Evolutionary conservation across 2,329 filamentous ascomycete species (phyloP).

Genomic region (Penicillium psychrosexuale): DNA sequence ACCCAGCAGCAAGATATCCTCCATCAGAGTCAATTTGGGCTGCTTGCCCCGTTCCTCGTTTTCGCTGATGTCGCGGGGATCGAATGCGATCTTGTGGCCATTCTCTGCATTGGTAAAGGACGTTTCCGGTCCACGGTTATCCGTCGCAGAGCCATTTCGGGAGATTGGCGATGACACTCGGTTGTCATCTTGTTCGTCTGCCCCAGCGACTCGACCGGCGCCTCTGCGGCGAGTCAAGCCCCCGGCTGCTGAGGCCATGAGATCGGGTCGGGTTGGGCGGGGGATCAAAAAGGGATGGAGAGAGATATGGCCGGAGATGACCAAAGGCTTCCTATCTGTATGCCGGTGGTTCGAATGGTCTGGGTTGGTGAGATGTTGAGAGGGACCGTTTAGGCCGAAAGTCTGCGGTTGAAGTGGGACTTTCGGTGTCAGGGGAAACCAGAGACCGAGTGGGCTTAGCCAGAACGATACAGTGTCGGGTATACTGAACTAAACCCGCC

Average conservation of each 20-base stretch:
- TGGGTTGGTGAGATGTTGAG: conserved; percentile 21
- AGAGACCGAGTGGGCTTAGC: conserved; percentile 21
- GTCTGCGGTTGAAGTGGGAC: conserved; percentile 25
- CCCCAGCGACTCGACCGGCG: conserved; percentile 56
- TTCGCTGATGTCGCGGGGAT: conserved; percentile 95
- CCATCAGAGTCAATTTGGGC: conserved; percentile 97
- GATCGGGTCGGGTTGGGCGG: conserved; percentile 20
- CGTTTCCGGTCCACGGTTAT: conserved; percentile 62
- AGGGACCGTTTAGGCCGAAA: conserved; percentile 24
- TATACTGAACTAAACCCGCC: neutral
- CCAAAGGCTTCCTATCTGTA: conserved; percentile 17
- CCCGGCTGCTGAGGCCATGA: conserved; percentile 62
- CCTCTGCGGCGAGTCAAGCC: conserved; percentile 69
- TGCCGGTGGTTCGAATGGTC: conserved; percentile 23
- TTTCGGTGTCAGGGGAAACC: conserved; percentile 28
- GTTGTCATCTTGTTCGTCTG: conserved; percentile 62
- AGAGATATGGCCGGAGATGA: conserved; percentile 6
- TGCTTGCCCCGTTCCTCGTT: conserved; percentile 95
- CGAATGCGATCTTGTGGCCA: conserved; percentile 97
- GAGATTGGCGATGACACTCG: conserved; percentile 65
- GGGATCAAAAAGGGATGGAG: conserved; percentile 9
- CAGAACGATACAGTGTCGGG: neutral
- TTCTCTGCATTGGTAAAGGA: conserved; percentile 85
- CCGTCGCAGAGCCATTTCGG: conserved; percentile 57
- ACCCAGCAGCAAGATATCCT: conserved; percentile 91